Evolutionary conservation across 495 filamentous ascomycete species (phyloP).

Genomic region (Monascus purpureus): DNA sequence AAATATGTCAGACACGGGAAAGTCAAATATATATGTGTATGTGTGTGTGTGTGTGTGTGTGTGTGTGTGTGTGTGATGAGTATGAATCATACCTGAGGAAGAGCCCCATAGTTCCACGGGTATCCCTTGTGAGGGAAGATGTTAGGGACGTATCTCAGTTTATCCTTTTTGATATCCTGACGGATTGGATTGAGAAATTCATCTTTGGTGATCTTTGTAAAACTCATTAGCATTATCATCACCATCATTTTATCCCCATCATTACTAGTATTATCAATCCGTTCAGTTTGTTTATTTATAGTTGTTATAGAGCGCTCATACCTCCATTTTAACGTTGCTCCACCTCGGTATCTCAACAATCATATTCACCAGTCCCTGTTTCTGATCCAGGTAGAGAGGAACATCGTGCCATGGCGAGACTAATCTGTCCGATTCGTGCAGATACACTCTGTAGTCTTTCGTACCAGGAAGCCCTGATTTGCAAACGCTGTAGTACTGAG

Average conservation of each 20-base stretch:
- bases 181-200: slow-evolving; percentile 96
- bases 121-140: slow-evolving; percentile 99
- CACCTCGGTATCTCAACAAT: slow-evolving; percentile 83
- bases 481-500: slow-evolving; percentile 48
- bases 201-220: slow-evolving; percentile 79
- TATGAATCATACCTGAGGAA: slow-evolving; percentile 63
- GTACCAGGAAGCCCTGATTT: slow-evolving; percentile 70
- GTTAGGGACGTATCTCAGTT: slow-evolving; percentile 91
- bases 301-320: slow-evolving; percentile 9
- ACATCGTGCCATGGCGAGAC: slow-evolving; percentile 84
- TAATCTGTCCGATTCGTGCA: slow-evolving; percentile 74
- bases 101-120: slow-evolving; percentile 99
- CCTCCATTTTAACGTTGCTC: slow-evolving; percentile 89
- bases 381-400: slow-evolving; percentile 72
- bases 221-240: slow-evolving; percentile 3
- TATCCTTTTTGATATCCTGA: slow-evolving; percentile 45
- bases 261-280: background rate
- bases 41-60: background rate
- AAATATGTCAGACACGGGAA: too few species aligned
- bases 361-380: slow-evolving; percentile 85
- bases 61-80: background rate
- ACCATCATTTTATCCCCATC: slow-evolving; percentile 2
- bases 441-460: slow-evolving; percentile 74
- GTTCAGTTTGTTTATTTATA: background rate
- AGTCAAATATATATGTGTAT: too few species aligned